Percentiles rank a stretch among this genome's conserved stretches.
phyloP scores from a whole-genome alignment of 108 stramenopile genomes.

The Schizochytrium sp. region DNA sequence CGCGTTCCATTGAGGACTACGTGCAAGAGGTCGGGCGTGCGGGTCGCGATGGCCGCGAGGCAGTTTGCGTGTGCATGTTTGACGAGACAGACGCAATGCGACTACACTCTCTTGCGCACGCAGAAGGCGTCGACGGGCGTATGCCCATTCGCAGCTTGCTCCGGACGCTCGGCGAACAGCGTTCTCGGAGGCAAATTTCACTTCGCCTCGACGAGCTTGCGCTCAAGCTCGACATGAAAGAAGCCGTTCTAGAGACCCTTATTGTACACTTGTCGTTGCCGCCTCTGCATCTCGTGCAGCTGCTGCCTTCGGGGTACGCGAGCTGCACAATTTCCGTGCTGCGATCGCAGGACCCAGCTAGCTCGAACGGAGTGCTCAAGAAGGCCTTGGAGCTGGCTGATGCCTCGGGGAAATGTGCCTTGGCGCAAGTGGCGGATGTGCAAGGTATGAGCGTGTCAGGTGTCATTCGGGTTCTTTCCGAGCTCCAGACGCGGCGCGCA shows the following conservation, averaged over 20 bases:
- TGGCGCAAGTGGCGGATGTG: neutral
- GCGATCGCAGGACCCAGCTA: neutral
- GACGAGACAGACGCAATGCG: neutral
- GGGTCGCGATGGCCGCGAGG: conserved; percentile 75
- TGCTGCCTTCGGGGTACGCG: neutral
- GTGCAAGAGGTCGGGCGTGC: conserved; percentile 93
- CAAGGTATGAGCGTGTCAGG: neutral
- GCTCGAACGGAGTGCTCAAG: neutral
- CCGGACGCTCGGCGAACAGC: neutral
- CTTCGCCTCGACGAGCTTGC: neutral
- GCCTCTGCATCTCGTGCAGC: neutral
- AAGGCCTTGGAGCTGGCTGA: neutral
- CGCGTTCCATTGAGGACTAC: conserved; percentile 84
- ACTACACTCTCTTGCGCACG: neutral
- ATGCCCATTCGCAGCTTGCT: neutral
- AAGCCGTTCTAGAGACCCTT: neutral
- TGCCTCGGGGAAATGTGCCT: neutral
- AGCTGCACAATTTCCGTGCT: neutral
- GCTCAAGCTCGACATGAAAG: neutral
- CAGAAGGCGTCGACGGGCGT: neutral
- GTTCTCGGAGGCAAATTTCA: neutral
- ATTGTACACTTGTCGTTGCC: neutral
- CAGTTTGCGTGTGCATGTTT: conserved; percentile 41
- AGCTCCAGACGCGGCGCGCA: neutral
- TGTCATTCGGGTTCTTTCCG: neutral